These are phyloP conservation scores for Centrapalus pauciflorus DNA, from an alignment of 129 eudicot species.

Conservation along the genomic window DNA sequence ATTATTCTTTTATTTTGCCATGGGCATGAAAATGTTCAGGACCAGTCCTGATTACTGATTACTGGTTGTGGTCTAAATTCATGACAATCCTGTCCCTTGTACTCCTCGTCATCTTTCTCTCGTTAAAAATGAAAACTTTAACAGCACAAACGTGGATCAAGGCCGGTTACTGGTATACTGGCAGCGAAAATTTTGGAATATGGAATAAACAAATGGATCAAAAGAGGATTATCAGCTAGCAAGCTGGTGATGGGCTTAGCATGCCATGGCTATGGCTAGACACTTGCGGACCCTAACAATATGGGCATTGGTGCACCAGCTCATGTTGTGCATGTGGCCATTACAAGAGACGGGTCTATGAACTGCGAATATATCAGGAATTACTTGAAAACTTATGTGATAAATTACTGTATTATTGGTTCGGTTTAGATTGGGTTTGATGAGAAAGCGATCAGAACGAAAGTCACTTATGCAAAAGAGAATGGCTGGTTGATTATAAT, in stretches of 20 bases:
- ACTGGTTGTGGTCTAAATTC: too few relatives aligned
- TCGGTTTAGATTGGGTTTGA: conserved; percentile 60
- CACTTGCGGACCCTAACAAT: conserved; percentile 30
- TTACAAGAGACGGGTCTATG: conserved; percentile 21
- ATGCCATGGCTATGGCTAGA: conserved; percentile 50
- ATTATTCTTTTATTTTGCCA: too few relatives aligned
- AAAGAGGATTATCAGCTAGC: conserved; percentile 29
- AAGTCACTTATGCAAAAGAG: conserved; percentile 50
- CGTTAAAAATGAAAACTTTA: background rate
- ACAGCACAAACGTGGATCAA: too few relatives aligned
- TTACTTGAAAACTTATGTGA: conserved; percentile 25
- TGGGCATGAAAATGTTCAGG: too few relatives aligned
- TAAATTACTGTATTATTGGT: conserved; percentile 32
- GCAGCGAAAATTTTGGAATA: conserved; percentile 38
- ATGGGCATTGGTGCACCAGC: conserved; percentile 43
- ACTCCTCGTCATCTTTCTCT: background rate
- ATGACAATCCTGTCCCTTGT: background rate
- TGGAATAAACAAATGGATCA: conserved; percentile 48
- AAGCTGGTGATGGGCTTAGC: conserved; percentile 50
- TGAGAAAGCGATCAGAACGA: conserved; percentile 37
- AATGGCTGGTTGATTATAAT: conserved; percentile 54
- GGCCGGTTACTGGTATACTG: conserved; percentile 61
- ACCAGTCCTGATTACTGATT: too few relatives aligned
- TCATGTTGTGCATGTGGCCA: conserved; percentile 25
- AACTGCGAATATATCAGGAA: conserved; percentile 31